Conservation (phyloP, 495 filamentous ascomycete genomes). For the Xylaria venustula region DNA sequence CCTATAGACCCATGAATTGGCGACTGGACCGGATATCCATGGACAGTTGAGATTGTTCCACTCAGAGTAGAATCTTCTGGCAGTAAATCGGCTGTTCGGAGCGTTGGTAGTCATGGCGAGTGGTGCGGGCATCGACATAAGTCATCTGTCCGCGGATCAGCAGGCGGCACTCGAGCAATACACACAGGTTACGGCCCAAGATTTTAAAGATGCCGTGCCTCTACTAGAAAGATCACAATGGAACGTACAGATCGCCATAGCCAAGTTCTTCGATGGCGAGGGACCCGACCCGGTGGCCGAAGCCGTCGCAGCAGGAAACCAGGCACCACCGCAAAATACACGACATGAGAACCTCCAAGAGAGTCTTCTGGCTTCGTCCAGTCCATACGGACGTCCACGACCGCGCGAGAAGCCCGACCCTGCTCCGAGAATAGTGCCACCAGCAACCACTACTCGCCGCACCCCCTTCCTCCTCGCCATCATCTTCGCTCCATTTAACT, state of each 20-base stretch:
- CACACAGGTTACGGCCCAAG: conserved; percentile 82
- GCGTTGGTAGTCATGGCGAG: conserved; percentile 30
- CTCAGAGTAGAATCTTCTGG: background rate
- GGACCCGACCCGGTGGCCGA: conserved; percentile 77
- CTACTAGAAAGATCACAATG: conserved; percentile 84
- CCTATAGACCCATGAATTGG: background rate
- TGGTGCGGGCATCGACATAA: conserved; percentile 55
- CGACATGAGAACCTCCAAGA: conserved; percentile 73
- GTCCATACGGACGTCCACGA: conserved; percentile 29
- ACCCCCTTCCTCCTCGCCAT: conserved; percentile 73
- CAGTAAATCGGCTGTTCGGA: background rate
- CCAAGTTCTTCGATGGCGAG: conserved; percentile 98
- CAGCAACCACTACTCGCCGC: conserved; percentile 60
- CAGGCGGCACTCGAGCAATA: conserved; percentile 82
- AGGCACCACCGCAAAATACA: conserved; percentile 54
- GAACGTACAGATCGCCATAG: conserved; percentile 95
- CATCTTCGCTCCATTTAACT: conserved; percentile 76
- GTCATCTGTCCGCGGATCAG: conserved; percentile 70
- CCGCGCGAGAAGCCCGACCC: conserved; percentile 45
- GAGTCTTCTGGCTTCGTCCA: conserved; percentile 39
- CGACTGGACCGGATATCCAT: background rate
- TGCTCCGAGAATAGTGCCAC: conserved; percentile 80
- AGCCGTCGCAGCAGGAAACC: conserved; percentile 60
- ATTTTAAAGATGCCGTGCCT: conserved; percentile 71
- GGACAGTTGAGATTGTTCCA: background rate